phyloP scores from a whole-genome alignment of 352 stramenopile genomes.

The Phytophthora parvispora region DNA sequence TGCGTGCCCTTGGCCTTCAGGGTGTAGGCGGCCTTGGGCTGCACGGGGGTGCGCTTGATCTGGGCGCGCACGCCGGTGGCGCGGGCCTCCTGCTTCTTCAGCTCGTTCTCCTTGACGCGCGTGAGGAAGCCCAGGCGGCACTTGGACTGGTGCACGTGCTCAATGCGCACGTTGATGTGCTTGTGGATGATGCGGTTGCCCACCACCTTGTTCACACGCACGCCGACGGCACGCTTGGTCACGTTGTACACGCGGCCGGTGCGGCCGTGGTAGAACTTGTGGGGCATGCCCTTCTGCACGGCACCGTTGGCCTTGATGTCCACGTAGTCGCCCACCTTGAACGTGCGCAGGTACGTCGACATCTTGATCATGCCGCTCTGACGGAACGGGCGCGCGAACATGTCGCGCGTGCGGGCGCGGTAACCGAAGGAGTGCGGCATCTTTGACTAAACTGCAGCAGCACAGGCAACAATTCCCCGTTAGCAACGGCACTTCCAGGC shows the following conservation, averaged over 20 bases:
- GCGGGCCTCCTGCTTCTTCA: slow-evolving; percentile 97
- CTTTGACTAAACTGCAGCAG: slow-evolving; percentile 53
- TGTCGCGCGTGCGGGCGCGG: slow-evolving; percentile 99
- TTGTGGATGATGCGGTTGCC: slow-evolving; percentile 99
- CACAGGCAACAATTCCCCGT: slow-evolving; percentile 27
- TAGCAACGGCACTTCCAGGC: slow-evolving; percentile 24
- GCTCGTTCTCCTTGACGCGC: slow-evolving; percentile 99
- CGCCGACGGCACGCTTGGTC: slow-evolving; percentile 98
- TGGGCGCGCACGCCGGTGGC: slow-evolving; percentile 91
- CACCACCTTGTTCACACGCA: slow-evolving; percentile 99
- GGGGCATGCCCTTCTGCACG: slow-evolving; percentile 99
- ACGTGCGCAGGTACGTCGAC: slow-evolving; percentile 98
- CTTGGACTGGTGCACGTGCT: slow-evolving; percentile 99
- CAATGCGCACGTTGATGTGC: slow-evolving; percentile 99
- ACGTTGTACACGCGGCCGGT: slow-evolving; percentile 99
- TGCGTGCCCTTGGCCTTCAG: slow-evolving; percentile 91
- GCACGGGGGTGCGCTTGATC: slow-evolving; percentile 96
- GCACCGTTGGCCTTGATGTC: slow-evolving; percentile 99
- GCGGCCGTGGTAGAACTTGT: slow-evolving; percentile 99
- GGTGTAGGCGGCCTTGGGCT: slow-evolving; percentile 97
- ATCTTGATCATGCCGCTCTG: slow-evolving; percentile 97
- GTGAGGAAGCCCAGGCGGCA: slow-evolving; percentile 99
- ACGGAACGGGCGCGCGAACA: slow-evolving; percentile 99
- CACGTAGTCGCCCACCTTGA: slow-evolving; percentile 99
- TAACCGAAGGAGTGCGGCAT: slow-evolving; percentile 99